These are phyloP conservation scores for Knufia petricola DNA, from an alignment of 2,329 filamentous ascomycete species.

Conservation along the genomic window DNA sequence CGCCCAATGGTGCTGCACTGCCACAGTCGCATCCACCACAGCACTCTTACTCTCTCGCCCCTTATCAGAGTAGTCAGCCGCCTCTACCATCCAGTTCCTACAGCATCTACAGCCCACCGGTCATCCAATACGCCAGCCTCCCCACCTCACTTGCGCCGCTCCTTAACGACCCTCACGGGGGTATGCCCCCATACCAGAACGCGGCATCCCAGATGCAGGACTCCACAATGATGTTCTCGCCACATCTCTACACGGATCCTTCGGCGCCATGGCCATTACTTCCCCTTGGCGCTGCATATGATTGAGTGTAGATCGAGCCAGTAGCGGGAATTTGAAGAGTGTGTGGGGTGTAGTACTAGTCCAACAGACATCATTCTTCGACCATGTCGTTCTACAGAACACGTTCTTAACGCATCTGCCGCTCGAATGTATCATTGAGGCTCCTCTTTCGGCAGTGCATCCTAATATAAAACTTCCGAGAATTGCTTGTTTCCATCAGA, in stretches of 20 bases:
- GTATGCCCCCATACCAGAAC: neutral
- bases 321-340: no score
- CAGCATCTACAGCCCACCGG: constrained; percentile 8
- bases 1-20: constrained; percentile 1
- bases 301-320: neutral
- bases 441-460: no score
- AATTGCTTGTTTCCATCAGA: no score
- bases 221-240: constrained; percentile 3
- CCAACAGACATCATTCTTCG: no score
- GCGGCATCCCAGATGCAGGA: constrained; percentile 1
- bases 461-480: no score
- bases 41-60: neutral
- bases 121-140: constrained; percentile 9
- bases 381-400: no score
- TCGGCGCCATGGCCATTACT: neutral
- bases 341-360: no score
- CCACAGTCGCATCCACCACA: constrained; percentile 5
- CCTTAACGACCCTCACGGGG: constrained; percentile 13
- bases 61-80: constrained; percentile 11
- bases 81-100: constrained; percentile 2
- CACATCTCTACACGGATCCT: constrained; percentile 3
- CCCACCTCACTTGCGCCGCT: constrained; percentile 19
- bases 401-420: no score
- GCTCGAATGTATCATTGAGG: no score
- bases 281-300: neutral